Conservation (phyloP, 129 eudicot genomes). For the Calendula officinalis region DNA sequence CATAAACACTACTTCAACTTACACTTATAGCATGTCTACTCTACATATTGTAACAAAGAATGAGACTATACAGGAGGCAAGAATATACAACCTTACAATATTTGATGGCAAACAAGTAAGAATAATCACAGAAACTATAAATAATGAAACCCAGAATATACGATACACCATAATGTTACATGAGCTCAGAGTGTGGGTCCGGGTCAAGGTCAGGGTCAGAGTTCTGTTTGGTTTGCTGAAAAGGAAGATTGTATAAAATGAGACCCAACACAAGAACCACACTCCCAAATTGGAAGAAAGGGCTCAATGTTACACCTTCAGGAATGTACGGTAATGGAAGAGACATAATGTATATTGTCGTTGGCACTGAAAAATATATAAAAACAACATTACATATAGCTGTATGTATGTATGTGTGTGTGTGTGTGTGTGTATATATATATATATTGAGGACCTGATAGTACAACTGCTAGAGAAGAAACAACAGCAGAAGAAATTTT, state of each 20-base stretch:
- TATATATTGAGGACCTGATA: constrained; percentile 83
- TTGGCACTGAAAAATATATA: constrained; percentile 60
- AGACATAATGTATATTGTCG: constrained; percentile 68
- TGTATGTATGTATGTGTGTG: too few species aligned
- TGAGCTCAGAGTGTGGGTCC: constrained; percentile 11
- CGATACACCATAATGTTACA: constrained; percentile 8
- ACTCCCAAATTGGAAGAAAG: constrained; percentile 65
- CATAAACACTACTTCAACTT: too few species aligned
- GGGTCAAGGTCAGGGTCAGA: background rate
- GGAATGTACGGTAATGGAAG: constrained; percentile 84
- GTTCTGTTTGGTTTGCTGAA: constrained; percentile 29
- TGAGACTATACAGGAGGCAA: too few species aligned
- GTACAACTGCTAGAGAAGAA: constrained; percentile 68
- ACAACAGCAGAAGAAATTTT: constrained; percentile 81
- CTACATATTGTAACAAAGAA: too few species aligned
- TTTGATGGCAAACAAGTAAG: too few species aligned
- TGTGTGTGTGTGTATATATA: too few species aligned
- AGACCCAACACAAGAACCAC: constrained; percentile 73
- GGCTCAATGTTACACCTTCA: constrained; percentile 65
- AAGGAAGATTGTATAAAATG: constrained; percentile 60
- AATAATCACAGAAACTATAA: too few species aligned
- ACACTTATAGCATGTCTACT: too few species aligned
- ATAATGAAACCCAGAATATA: background rate
- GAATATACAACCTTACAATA: too few species aligned
- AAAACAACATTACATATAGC: too few species aligned